These are phyloP conservation scores for Salvia hispanica DNA, from an alignment of 257 asterid genomes.

Conservation along the genomic window DNA sequence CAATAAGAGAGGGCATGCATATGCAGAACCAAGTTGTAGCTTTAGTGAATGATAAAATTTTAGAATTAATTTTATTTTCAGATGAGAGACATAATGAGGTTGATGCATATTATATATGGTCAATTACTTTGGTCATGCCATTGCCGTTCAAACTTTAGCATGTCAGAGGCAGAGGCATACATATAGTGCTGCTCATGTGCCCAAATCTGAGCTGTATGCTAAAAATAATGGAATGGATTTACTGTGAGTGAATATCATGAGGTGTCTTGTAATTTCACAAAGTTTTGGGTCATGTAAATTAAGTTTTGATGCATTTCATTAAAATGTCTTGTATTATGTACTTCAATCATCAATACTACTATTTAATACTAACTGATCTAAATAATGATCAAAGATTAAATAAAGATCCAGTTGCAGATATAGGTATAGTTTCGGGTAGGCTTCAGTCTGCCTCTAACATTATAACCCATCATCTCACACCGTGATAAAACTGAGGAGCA, in stretches of 20 bases:
- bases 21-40: constrained; percentile 35
- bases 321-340: too few relatives aligned
- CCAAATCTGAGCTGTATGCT: constrained; percentile 10
- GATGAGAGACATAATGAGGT: constrained; percentile 9
- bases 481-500: too few relatives aligned
- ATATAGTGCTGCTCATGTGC: constrained; percentile 3
- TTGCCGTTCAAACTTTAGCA: constrained; percentile 11
- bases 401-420: too few relatives aligned
- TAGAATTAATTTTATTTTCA: constrained; percentile 17
- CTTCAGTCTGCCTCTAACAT: too few relatives aligned
- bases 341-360: too few relatives aligned
- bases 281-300: too few relatives aligned
- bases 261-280: too few relatives aligned
- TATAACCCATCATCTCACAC: too few relatives aligned
- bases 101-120: constrained; percentile 4
- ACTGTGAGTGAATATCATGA: not conserved
- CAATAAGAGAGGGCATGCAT: constrained; percentile 29
- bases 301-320: too few relatives aligned
- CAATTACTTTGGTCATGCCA: constrained; percentile 1
- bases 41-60: constrained; percentile 12
- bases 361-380: too few relatives aligned
- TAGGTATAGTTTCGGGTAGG: too few relatives aligned
- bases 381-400: too few relatives aligned
- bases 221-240: not conserved
- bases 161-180: constrained; percentile 15